A percentile compares a stretch with the other conserved stretches of the same genome.
These are phyloP conservation scores for Lentithecium fluviatile DNA, from an alignment of 495 filamentous ascomycete species.

Conservation along the genomic window DNA sequence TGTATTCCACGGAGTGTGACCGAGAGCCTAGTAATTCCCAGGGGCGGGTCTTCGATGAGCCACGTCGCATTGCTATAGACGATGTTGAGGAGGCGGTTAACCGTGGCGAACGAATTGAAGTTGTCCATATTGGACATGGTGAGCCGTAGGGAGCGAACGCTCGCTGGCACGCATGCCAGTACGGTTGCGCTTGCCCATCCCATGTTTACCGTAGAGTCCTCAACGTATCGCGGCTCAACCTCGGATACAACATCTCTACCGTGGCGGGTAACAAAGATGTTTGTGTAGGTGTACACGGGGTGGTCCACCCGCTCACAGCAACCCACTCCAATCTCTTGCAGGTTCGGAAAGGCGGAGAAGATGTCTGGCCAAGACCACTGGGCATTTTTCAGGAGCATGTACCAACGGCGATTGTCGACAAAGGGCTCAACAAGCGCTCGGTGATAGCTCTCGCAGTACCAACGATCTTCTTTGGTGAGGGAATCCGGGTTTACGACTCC, in stretches of 20 bases:
- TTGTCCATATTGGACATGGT: conserved; percentile 14
- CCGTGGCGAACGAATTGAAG: conserved; percentile 18
- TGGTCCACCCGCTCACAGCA: conserved; percentile 12
- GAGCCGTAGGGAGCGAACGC: conserved; percentile 10
- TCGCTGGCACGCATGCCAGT: not conserved
- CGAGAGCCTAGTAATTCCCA: conserved; percentile 5
- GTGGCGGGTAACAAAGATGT: conserved; percentile 11
- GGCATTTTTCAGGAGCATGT: not conserved
- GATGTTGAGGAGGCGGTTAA: conserved; percentile 14
- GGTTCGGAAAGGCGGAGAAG: conserved; percentile 2
- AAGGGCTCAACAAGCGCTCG: conserved; percentile 19
- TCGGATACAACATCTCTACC: not conserved
- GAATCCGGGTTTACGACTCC: too few species aligned
- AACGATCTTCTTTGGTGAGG: not conserved
- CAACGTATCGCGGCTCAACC: not conserved
- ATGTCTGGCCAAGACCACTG: not conserved
- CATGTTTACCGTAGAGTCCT: conserved; percentile 12
- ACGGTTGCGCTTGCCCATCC: conserved; percentile 14
- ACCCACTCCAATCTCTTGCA: conserved; percentile 12
- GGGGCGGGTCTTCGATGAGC: not conserved
- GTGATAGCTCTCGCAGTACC: conserved; percentile 14
- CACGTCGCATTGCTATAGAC: not conserved
- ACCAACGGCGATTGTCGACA: conserved; percentile 8
- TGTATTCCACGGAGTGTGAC: conserved; percentile 2
- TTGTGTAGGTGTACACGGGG: conserved; percentile 11